Evolutionary conservation across 1,139 yeast genomes (phyloP).

Genomic region (Debaryomycetaceae sp.): DNA sequence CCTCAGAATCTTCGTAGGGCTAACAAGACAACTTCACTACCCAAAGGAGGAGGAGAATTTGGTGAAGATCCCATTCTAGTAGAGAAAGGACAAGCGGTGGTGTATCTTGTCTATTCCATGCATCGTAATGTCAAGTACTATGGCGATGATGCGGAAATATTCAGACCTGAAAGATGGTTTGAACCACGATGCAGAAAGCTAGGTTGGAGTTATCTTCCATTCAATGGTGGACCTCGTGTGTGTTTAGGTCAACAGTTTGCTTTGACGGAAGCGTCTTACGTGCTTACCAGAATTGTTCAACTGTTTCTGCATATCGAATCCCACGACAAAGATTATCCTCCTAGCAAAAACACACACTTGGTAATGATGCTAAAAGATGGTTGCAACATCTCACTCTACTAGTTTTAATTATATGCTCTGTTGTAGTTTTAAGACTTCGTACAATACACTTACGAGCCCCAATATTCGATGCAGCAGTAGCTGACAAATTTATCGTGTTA

Average conservation of each 20-base stretch:
- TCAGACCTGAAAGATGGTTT: constrained; percentile 51
- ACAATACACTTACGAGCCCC: too few relatives aligned
- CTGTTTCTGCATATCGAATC: constrained; percentile 14
- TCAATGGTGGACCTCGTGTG: constrained; percentile 60
- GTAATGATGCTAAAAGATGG: not conserved
- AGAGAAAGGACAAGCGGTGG: constrained; percentile 38
- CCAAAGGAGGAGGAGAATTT: constrained; percentile 52
- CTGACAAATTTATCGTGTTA: too few relatives aligned
- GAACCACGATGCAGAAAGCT: constrained; percentile 20
- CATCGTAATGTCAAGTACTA: constrained; percentile 40
- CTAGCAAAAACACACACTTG: constrained; percentile 7
- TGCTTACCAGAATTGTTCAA: constrained; percentile 41
- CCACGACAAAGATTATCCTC: constrained; percentile 22
- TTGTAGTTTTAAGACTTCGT: too few relatives aligned
- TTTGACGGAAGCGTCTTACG: constrained; percentile 51
- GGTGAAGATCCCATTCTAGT: constrained; percentile 42
- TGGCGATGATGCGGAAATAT: constrained; percentile 43
- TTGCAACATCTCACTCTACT: not conserved
- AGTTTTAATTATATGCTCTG: too few relatives aligned
- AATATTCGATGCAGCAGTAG: too few relatives aligned
- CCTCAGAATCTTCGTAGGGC: constrained; percentile 48
- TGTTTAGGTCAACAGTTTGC: constrained; percentile 62
- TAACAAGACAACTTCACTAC: constrained; percentile 43
- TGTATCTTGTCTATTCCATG: constrained; percentile 37
- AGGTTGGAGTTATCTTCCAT: constrained; percentile 53